Evolutionary conservation across 768 basidiomycete species (phyloP).

Genomic region (Lepiota venenata): DNA sequence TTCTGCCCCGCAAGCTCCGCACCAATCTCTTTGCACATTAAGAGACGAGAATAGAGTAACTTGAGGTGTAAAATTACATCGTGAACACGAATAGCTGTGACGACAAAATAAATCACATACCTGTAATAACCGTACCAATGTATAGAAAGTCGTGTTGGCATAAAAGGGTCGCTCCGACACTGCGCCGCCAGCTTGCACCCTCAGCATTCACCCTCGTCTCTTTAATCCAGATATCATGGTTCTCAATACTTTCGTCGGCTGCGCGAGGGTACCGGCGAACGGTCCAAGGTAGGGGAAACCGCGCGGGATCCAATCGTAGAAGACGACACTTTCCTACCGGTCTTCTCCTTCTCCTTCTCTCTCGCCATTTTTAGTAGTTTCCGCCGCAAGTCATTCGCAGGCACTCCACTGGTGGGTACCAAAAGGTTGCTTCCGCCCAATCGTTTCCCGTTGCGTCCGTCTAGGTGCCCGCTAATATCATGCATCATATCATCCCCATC

Average conservation of each 20-base stretch:
- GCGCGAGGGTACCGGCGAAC: conserved; percentile 23
- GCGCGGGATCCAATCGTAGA: conserved; percentile 40
- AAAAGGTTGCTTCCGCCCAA: conserved; percentile 40
- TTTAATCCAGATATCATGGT: conserved; percentile 59
- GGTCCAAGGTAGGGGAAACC: conserved; percentile 33
- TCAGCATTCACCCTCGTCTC: conserved; percentile 35
- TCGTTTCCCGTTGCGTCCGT: conserved; percentile 43
- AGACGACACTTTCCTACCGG: conserved; percentile 19
- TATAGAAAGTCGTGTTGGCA: conserved; percentile 91
- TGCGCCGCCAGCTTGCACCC: conserved; percentile 11
- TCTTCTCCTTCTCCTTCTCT: conserved; percentile 37
- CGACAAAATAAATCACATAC: conserved; percentile 33
- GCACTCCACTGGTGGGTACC: conserved; percentile 41
- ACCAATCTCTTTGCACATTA: conserved; percentile 82
- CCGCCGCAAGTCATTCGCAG: conserved; percentile 70
- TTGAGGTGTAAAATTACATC: conserved; percentile 26
- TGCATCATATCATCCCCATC: conserved; percentile 37
- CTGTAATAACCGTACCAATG: conserved; percentile 84
- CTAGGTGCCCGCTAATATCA: conserved; percentile 26
- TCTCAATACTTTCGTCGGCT: conserved; percentile 25
- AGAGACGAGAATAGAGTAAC: conserved; percentile 86
- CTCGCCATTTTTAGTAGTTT: conserved; percentile 75
- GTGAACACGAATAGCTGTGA: conserved; percentile 11
- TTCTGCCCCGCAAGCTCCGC: conserved; percentile 63
- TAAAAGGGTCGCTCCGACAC: conserved; percentile 64